Percentiles rank a stretch among this genome's conserved stretches.
phyloP scores from a whole-genome alignment of 148 eudicot genomes.

The Chenopodium album region DNA sequence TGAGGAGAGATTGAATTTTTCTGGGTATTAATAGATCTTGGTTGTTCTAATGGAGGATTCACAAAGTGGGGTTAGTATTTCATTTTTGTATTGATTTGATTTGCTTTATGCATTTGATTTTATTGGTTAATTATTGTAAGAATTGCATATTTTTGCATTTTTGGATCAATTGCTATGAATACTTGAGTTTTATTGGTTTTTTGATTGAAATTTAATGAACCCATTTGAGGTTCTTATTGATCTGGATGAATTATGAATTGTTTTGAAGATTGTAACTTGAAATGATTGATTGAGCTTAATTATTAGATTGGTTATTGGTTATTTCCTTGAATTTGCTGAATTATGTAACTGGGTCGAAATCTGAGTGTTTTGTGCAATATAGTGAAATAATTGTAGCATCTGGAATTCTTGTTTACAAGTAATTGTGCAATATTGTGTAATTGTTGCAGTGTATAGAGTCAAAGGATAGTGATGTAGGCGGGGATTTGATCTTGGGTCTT shows the following conservation, averaged over 20 bases:
- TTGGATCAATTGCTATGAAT: not conserved
- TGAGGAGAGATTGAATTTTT: slow-evolving; percentile 18
- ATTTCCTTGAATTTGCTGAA: not conserved
- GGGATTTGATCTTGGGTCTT: too few relatives aligned
- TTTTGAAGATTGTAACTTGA: not conserved
- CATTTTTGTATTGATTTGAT: not conserved
- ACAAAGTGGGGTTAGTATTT: slow-evolving; percentile 24
- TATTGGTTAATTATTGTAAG: not conserved
- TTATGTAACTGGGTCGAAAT: slow-evolving; percentile 9
- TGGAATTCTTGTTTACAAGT: not conserved
- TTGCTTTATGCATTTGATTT: not conserved
- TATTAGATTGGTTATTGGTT: not conserved
- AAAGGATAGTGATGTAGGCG: too few relatives aligned
- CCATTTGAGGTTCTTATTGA: not conserved
- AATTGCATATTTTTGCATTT: not conserved
- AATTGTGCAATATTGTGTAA: not conserved
- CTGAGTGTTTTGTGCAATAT: not conserved
- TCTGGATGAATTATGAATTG: not conserved
- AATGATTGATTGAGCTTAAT: not conserved
- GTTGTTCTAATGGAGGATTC: slow-evolving; percentile 25
- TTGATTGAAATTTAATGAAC: not conserved
- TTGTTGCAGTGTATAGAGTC: too few relatives aligned
- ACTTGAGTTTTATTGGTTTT: not conserved
- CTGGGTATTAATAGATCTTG: slow-evolving; percentile 16
- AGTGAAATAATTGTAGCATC: slow-evolving; percentile 1